Base-by-base conservation (phyloP, 2,329 filamentous ascomycete genomes). In the Juglanconis oblonga region DNA sequence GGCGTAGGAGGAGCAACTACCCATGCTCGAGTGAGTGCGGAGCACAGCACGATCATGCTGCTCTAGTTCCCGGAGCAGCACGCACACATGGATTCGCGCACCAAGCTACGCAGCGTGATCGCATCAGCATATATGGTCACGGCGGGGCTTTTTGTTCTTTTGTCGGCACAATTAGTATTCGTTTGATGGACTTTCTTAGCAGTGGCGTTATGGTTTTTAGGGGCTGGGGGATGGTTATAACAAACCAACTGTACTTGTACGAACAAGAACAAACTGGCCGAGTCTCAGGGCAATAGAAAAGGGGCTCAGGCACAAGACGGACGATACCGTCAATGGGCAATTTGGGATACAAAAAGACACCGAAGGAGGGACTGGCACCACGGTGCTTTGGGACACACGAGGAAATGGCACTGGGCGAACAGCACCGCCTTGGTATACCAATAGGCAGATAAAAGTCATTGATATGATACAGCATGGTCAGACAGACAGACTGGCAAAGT, bases 1-100 rank as follows among this genome's bases (percentile, higher is more conserved):
- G 5, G 72, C 65, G 33, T 62, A 55, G 24, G 32, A 45, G 9
- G 14, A 14, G 29, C 11, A 11, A 8, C 44, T 14, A 8, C 38
- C n/a, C 38, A 11, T 29, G 17, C 44, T 50, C 13, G 38, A 33
- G 14, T 13, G 44, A n/a, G 44, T 17, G 29, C 29, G 29, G 52
- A n/a, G 10, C 5, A n/a, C 14, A n/a, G 38, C 7, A 32, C 3
- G 3, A 40, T 9, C 29, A 17, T 31, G 50, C 36, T 33, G 38
- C 44, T 45, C 7, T 44, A 6, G 24, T 29, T 31, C 14, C 42
- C n/a, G 6, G 17, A 11, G 5, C n/a, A 17, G 3, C 44, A 47
- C n/a, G 44, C 44, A 17, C 14, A 47, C 17, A 47, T 47, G 17
- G 31, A 47, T 47, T 47, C 24, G 24, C 24, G 44, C 44, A 47